Evolutionary conservation across 306 rosid species (phyloP).

Genomic region (Pyrus communis): DNA sequence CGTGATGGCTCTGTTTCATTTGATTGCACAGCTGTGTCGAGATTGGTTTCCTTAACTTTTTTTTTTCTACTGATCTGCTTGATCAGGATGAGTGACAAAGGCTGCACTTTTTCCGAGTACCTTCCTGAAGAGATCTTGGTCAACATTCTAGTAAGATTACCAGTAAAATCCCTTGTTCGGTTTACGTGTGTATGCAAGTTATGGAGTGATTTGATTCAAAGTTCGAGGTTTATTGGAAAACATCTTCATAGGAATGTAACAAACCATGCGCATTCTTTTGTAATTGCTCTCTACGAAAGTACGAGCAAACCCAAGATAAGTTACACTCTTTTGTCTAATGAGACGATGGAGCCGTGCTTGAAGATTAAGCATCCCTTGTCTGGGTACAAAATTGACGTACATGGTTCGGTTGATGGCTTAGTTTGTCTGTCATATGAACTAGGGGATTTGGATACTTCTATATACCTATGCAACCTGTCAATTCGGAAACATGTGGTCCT

Average conservation of each 20-base stretch:
- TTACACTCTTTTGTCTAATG: neutral
- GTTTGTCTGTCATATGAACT: neutral
- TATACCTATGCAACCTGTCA: neutral
- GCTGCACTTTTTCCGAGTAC: neutral
- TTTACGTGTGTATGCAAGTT: neutral
- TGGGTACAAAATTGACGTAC: neutral
- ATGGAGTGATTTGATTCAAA: neutral
- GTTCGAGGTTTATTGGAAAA: neutral
- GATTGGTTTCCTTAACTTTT: no score
- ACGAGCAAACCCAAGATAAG: neutral
- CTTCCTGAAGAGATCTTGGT: neutral
- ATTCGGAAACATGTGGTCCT: neutral
- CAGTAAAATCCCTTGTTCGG: neutral
- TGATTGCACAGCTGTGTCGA: no score
- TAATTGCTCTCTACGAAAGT: neutral
- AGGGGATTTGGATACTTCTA: neutral
- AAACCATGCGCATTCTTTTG: neutral
- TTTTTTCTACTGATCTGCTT: no score
- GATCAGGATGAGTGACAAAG: neutral
- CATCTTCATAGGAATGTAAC: neutral
- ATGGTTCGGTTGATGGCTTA: neutral
- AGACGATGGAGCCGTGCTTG: neutral
- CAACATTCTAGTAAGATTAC: neutral
- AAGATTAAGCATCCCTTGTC: neutral
- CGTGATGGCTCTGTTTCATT: neutral